Evolutionary conservation across 371 early-diverging fungal genomes (phyloP).

Genomic region (Mortierella sp.): DNA sequence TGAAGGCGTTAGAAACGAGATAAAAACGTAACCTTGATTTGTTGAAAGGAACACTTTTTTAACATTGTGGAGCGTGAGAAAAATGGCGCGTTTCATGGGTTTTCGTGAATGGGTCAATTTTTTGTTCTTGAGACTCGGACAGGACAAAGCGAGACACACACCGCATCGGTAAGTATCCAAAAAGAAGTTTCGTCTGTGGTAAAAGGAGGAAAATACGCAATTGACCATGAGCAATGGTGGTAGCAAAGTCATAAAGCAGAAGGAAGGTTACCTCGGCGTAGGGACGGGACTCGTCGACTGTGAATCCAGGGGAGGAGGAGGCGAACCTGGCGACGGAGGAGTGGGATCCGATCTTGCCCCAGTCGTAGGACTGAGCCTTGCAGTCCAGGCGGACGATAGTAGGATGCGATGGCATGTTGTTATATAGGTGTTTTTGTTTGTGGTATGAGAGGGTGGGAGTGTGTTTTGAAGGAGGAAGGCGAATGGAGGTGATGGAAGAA

Average conservation of each 20-base stretch:
- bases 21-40: neutral
- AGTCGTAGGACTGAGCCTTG: slow-evolving; percentile 90
- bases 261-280: slow-evolving; percentile 87
- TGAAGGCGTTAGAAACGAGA: neutral
- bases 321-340: slow-evolving; percentile 92
- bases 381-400: slow-evolving; percentile 70
- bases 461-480: neutral
- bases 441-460: neutral
- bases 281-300: slow-evolving; percentile 73
- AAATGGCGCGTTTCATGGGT: neutral
- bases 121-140: slow-evolving; percentile 7
- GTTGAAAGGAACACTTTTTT: neutral
- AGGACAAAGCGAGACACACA: neutral
- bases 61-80: slow-evolving; percentile 5
- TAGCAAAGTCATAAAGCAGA: neutral
- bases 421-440: neutral
- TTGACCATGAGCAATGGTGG: no score
- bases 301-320: slow-evolving; percentile 63
- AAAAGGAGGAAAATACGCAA: no score
- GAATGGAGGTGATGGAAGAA: slow-evolving; percentile 4
- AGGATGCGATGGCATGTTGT: slow-evolving; percentile 22
- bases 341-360: slow-evolving; percentile 92
- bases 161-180: neutral
- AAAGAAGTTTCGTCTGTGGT: neutral
- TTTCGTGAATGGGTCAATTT: neutral